Evolutionary conservation across 2,329 filamentous ascomycete genomes (phyloP), one percentile per base, ranked within the genome.

Genomic region (Neopestalotiopsis clavispora): DNA sequence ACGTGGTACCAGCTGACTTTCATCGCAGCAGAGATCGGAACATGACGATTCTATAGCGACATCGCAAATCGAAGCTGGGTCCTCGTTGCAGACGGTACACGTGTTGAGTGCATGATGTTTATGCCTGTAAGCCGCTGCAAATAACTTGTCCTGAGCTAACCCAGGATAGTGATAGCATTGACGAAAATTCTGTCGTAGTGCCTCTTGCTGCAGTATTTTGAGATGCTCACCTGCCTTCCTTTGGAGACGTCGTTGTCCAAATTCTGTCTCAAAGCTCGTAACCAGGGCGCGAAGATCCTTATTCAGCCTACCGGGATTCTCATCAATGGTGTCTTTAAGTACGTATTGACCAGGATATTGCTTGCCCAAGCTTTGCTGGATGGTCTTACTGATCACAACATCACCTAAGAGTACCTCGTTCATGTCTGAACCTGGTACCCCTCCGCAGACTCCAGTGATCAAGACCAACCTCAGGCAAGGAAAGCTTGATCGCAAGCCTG

Each of bases 401-500:
- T 76, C 75, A 10, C 74, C 75, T 0, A 78, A 28, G 0, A 75
- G 23, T 3, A 74, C 69, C 28, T 75, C 75, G 28, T 70, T 28
- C 32, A 9, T 34, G 3, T 30, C 52, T 6, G 13, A 6, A 10
- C 34, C n/a, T 10, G 73, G 73, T 2, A 74, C 72, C 9, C 71
- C 73, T 42, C 73, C 72, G 32, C 73, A 74, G 1, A 74, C 69
- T 12, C 73, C 73, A 49, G 72, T 71, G 5, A 75, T 17, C 4
- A 75, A 61, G 4, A 66, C 72, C 3, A 74, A 62, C 52, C 70
- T 69, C n/a, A 74, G 38, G 7, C 59, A 45, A n/a, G 45, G 56
- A 56, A 64, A 75, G 58, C 71, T 73, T 1, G 69, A 66, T 32
- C 66, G 64, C n/a, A 73, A 66, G 42, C 60, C 45, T 6, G 73